Base-by-base conservation (phyloP, 2,329 filamentous ascomycete genomes). In the Calonectria fujianensis region DNA sequence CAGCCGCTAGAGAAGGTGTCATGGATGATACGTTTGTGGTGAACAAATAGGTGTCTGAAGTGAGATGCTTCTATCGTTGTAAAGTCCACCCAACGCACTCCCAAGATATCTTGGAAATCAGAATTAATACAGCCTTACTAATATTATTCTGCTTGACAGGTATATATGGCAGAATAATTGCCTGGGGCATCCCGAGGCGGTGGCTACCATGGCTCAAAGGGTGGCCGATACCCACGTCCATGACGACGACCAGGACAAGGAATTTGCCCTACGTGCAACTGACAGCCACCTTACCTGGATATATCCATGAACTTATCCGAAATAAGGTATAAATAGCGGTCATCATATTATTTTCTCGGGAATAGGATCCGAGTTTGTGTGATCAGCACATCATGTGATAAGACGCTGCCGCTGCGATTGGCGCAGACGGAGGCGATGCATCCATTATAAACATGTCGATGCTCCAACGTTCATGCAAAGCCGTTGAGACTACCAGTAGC, bases 141-240 rank as follows among this genome's bases (percentile, higher is more conserved):
- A 45, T 45, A 5, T 45, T 45, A 1, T n/a, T n/a, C 41, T 18
- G 10, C 9, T 18, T 45, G 41, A 45, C 41, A n/a, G 18, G 41
- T 48, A 48, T 48, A 48, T 48, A n/a, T 24, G 45, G 9, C n/a
- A 24, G 45, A 11, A 24, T 48, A 48, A 48, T 24, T 48, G 13
- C 45, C n/a, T 24, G n/a, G 45, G 45, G n/a, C 45, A 24, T 48
- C 45, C 45, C n/a, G 45, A 48, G 45, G 11, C 45, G 45, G 10
- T 48, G 45, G 45, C 45, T 24, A 48, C 45, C 20, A 48, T 48
- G 45, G 45, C 10, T 48, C 45, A 24, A 24, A 20, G 51, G 16
- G 27, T 54, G 57, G n/a, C 57, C 57, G 57, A 61, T 39, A 27
- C 32, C 57, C 57, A 61, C 13, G 57, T 39, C 35, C 57, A 59